A percentile compares a stretch with the other conserved stretches of the same genome.
Conservation (phyloP, 768 basidiomycete genomes). For the Suillus subaureus region DNA sequence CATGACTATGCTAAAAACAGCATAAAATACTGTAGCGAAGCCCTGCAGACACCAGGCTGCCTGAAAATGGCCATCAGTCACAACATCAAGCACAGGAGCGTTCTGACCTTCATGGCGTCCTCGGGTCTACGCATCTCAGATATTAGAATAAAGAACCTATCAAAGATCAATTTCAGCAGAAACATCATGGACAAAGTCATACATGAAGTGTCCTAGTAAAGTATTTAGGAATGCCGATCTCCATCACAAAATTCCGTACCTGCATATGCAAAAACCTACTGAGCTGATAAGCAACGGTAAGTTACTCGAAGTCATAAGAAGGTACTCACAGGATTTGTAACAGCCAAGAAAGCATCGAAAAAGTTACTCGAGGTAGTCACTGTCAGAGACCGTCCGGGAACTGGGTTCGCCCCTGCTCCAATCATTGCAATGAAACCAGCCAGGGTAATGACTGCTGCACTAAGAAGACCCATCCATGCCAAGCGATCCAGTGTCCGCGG, state of each 20-base stretch:
- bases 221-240: not conserved
- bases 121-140: slow-evolving; percentile 55
- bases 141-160: slow-evolving; percentile 59
- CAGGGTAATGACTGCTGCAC: slow-evolving; percentile 43
- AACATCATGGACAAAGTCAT: slow-evolving; percentile 11
- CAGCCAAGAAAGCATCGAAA: slow-evolving; percentile 51
- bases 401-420: slow-evolving; percentile 49
- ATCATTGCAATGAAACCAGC: slow-evolving; percentile 53
- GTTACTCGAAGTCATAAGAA: not conserved
- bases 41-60: slow-evolving; percentile 58
- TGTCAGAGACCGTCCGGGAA: slow-evolving; percentile 40
- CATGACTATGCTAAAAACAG: slow-evolving; percentile 45
- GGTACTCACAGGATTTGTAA: slow-evolving; percentile 52
- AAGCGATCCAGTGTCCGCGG: slow-evolving; percentile 50
- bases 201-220: slow-evolving; percentile 54
- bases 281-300: not conserved
- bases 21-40: slow-evolving; percentile 54
- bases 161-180: slow-evolving; percentile 7
- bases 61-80: slow-evolving; percentile 22
- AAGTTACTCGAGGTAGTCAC: slow-evolving; percentile 44
- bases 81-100: not conserved
- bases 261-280: slow-evolving; percentile 52
- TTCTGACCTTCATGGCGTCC: slow-evolving; percentile 57
- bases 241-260: slow-evolving; percentile 30
- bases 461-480: slow-evolving; percentile 49